A percentile compares a stretch with the other conserved stretches of the same genome.
Conservation (phyloP, 495 filamentous ascomycete species). For the Hyaloscypha variabilis region DNA sequence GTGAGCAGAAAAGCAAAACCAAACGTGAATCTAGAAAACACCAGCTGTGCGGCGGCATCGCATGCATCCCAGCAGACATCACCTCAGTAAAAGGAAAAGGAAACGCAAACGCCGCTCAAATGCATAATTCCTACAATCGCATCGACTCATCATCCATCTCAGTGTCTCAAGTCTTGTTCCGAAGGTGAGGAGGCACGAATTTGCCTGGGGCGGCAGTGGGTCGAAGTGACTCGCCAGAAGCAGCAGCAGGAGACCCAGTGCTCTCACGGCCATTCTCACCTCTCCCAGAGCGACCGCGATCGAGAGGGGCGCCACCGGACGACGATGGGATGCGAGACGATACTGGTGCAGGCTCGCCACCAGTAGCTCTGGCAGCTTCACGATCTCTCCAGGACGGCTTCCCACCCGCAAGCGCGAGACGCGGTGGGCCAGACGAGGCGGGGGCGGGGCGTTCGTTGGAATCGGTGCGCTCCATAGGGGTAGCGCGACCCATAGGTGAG, state of each 20-base stretch:
- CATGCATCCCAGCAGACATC: neutral
- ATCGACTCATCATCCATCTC: neutral
- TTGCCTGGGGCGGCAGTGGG: slow-evolving; percentile 32
- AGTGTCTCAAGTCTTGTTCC: slow-evolving; percentile 24
- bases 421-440: slow-evolving; percentile 57
- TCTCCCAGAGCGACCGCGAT: slow-evolving; percentile 29
- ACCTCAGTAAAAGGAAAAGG: neutral
- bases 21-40: neutral
- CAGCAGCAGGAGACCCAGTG: slow-evolving; percentile 17
- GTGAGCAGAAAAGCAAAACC: neutral
- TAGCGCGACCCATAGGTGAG: slow-evolving; percentile 21
- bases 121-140: neutral
- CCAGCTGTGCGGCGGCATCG: neutral
- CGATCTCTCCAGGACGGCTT: slow-evolving; percentile 85
- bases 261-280: slow-evolving; percentile 25
- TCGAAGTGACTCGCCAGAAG: slow-evolving; percentile 26
- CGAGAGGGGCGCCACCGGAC: slow-evolving; percentile 25
- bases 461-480: slow-evolving; percentile 43
- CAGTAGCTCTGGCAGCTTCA: slow-evolving; percentile 63
- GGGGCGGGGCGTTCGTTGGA: slow-evolving; percentile 46
- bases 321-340: slow-evolving; percentile 20
- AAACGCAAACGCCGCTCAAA: neutral
- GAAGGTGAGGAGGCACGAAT: slow-evolving; percentile 34
- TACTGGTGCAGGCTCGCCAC: slow-evolving; percentile 21
- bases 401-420: slow-evolving; percentile 65